Conservation (phyloP, 805 yeast genomes). For the Lachancea cidri region DNA sequence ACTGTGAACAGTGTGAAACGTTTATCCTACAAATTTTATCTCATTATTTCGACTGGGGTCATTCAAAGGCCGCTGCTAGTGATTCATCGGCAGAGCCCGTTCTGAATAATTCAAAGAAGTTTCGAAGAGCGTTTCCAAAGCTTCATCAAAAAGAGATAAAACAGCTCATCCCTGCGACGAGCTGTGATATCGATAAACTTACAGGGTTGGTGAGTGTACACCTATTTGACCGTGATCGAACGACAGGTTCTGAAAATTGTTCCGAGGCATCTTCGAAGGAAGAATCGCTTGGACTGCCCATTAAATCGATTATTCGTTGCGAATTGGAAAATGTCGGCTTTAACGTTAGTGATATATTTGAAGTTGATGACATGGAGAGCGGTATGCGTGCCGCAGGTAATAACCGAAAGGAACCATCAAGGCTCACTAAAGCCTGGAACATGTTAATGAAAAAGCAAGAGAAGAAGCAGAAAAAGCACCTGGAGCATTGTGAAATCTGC, state of each 20-base stretch:
- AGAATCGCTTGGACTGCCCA: no score
- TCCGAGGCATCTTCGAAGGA: slow-evolving; percentile 2
- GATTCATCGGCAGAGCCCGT: neutral
- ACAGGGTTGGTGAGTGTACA: slow-evolving; percentile 6
- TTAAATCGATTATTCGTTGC: no score
- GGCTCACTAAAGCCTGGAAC: slow-evolving; percentile 14
- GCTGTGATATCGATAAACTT: slow-evolving; percentile 6
- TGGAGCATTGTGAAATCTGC: slow-evolving; percentile 41
- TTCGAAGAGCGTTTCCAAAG: neutral
- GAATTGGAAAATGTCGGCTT: slow-evolving; percentile 17
- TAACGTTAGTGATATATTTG: slow-evolving; percentile 6
- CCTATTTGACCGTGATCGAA: slow-evolving; percentile 8
- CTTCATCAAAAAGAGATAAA: neutral
- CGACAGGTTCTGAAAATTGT: neutral
- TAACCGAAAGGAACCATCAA: slow-evolving; percentile 2
- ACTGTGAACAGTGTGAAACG: slow-evolving; percentile 48
- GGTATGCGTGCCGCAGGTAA: slow-evolving; percentile 8
- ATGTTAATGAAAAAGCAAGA: slow-evolving; percentile 10
- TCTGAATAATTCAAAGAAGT: neutral
- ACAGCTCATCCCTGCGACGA: neutral
- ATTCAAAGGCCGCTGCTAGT: neutral
- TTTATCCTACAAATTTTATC: slow-evolving; percentile 33
- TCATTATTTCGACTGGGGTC: slow-evolving; percentile 13
- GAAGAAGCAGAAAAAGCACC: slow-evolving; percentile 31
- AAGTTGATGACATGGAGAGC: slow-evolving; percentile 9